Base-by-base conservation (phyloP, 306 rosid species). In the Medicago arabica region DNA sequence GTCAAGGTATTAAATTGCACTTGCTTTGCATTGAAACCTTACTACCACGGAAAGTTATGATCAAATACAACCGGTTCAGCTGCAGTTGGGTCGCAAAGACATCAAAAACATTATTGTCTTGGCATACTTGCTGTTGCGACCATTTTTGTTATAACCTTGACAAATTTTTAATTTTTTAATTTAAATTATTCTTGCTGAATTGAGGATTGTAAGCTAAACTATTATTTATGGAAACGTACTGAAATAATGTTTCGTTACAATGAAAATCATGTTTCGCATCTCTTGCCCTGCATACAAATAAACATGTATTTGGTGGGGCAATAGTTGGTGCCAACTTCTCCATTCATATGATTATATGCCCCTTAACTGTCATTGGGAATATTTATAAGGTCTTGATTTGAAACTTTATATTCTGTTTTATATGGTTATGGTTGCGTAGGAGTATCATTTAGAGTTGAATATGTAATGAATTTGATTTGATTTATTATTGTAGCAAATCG, bases 401-500 rank as follows among this genome's bases (percentile, higher is more conserved):
- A 53, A 76, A 39, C 18, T 61, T 53, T 12, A 13, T 47, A 34
- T 81, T 54, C 23, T 73, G 61, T 66, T 78, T 69, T 34, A 43
- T 28, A 36, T 68, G 8, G 60, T 21, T 78, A 25, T 81, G 62
- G 44, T 53, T 66, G 54, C 68, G 14, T 25, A 50, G 66, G 25
- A 51, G 70, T 59, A 47, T 67, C 59, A 62, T 40, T 60, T 69
- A 23, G 43, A 40, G 60, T 59, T 31, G 58, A 51, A 31, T 43
- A 14, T 31, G 66, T 81, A 63, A 74, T 70, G 71, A 58, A 28
- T 28, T 78, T 81, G 74, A 28, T 28, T 78, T 79, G 74, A 16
- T 72, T 80, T 40, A 6, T 72, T 85, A 8, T 74, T 85, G 87
- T 85, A 95, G 97, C 87, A 81, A 83, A 62, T 36, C 7, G 97